Evolutionary conservation across 495 filamentous ascomycete genomes (phyloP).

Genomic region (Penicillium atrosanguineum): DNA sequence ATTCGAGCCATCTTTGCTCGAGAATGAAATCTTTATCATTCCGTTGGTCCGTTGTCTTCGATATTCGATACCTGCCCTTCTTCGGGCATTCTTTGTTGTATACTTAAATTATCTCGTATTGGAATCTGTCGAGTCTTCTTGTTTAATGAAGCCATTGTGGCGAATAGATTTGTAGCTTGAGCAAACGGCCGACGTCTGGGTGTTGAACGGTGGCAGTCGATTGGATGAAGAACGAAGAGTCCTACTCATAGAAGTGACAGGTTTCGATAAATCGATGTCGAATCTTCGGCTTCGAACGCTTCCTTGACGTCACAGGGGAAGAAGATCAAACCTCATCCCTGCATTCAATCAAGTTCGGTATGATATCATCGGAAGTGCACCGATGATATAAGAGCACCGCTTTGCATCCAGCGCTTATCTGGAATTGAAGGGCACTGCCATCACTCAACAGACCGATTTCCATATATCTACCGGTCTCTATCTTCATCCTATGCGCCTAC

Average conservation of each 20-base stretch:
- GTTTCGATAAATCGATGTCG: no score
- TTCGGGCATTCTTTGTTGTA: constrained; percentile 3
- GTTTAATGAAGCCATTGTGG: neutral
- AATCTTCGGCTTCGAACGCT: neutral
- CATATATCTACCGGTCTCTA: neutral
- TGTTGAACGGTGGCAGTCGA: no score
- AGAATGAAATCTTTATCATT: constrained; percentile 3
- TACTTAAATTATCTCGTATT: neutral
- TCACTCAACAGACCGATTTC: neutral
- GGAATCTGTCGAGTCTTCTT: neutral
- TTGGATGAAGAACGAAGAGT: no score
- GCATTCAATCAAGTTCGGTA: neutral
- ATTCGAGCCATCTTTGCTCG: constrained; percentile 1
- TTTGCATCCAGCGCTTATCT: no score
- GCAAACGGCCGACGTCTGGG: neutral
- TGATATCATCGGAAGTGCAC: neutral
- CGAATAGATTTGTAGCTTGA: neutral
- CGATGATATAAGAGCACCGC: neutral
- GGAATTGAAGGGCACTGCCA: no score
- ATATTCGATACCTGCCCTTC: constrained; percentile 1
- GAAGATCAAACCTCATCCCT: neutral
- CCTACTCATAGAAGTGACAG: no score
- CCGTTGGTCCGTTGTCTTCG: neutral
- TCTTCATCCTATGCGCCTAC: no score
- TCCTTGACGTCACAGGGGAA: neutral